A percentile compares a stretch with the other conserved stretches of the same genome.
Evolutionary conservation across 2,329 filamentous ascomycete species (phyloP).

Genomic region (Chaetomiaceae sp.): DNA sequence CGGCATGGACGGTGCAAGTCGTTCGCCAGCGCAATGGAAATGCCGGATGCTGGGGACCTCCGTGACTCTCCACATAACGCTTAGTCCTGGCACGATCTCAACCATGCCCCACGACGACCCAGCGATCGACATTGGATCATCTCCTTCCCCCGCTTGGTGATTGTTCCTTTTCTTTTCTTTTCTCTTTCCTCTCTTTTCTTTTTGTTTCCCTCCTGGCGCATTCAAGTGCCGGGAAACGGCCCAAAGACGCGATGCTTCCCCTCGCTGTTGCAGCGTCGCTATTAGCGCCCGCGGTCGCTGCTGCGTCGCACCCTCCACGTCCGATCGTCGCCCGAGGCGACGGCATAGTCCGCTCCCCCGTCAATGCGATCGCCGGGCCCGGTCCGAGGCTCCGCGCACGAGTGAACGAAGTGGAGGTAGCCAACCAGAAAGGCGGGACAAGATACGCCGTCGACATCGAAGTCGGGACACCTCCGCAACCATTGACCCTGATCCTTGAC

Average conservation of each 20-base stretch:
- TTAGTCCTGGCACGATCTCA: too few species aligned
- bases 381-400: constrained; percentile 14
- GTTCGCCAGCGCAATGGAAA: too few species aligned
- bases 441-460: constrained; percentile 24
- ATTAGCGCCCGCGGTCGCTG: constrained; percentile 9
- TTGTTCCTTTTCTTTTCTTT: neutral
- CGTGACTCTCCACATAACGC: too few species aligned
- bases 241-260: constrained; percentile 14
- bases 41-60: too few species aligned
- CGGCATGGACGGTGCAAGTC: too few species aligned
- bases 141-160: too few species aligned
- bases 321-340: constrained; percentile 14
- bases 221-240: neutral
- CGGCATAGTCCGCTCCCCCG: constrained; percentile 20
- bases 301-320: neutral
- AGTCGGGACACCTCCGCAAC: constrained; percentile 46
- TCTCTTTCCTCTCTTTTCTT: neutral
- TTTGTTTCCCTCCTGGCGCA: neutral
- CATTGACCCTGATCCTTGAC: constrained; percentile 45
- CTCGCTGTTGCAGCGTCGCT: constrained; percentile 14
- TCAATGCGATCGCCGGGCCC: constrained; percentile 13
- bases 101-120: too few species aligned
- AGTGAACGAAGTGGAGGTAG: constrained; percentile 19
- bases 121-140: too few species aligned
- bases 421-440: constrained; percentile 20